Conservation (phyloP, 2,329 filamentous ascomycete genomes). For the Pseudofabraea citricarpa region DNA sequence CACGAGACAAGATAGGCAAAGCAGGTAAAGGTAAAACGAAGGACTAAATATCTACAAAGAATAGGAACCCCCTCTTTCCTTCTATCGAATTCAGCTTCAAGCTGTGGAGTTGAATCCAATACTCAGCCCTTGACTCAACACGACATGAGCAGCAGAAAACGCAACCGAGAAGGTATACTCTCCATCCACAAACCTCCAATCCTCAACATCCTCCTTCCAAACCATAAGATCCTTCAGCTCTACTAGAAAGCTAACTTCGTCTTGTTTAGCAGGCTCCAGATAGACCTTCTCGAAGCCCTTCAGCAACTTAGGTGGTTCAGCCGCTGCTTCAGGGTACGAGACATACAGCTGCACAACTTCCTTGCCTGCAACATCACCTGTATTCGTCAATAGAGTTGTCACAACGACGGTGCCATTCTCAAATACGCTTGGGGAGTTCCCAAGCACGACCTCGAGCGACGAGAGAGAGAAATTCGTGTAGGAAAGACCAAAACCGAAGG, state of each 20-base stretch:
- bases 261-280: conserved; percentile 51
- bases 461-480: conserved; percentile 64
- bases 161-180: conserved; percentile 1
- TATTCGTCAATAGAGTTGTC: conserved; percentile 55
- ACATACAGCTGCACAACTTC: conserved; percentile 54
- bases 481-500: conserved; percentile 77
- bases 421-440: conserved; percentile 8
- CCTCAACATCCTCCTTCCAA: conserved; percentile 1
- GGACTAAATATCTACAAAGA: no score
- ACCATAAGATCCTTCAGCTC: conserved; percentile 41
- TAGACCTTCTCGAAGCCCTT: conserved; percentile 60
- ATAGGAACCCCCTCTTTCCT: no score
- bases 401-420: conserved; percentile 37
- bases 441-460: conserved; percentile 36
- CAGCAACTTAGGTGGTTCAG: conserved; percentile 53
- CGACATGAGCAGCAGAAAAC: conserved; percentile 1
- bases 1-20: no score
- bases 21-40: no score
- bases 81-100: no score
- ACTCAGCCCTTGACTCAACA: background rate
- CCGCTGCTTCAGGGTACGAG: conserved; percentile 41
- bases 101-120: no score
- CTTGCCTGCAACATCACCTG: conserved; percentile 43
- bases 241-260: conserved; percentile 47
- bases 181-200: conserved; percentile 2